Base-by-base conservation (phyloP, 1,284 basidiomycete genomes). In the Apiotrichum akiyoshidainum region DNA sequence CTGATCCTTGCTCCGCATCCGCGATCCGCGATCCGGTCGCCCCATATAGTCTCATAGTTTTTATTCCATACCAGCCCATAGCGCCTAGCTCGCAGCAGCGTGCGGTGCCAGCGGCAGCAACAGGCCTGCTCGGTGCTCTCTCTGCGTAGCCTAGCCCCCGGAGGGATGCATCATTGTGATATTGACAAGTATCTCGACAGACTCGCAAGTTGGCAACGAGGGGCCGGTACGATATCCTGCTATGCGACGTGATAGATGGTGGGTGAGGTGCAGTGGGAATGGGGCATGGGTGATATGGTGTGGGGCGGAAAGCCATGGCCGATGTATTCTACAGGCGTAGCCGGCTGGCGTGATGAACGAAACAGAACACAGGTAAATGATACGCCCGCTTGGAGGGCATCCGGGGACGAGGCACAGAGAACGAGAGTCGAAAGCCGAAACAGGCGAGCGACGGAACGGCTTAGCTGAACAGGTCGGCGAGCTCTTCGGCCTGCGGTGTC, bases 401-500 rank as follows among this genome's bases (percentile, higher is more conserved):
- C 37, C 2, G n/a, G 8, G 40, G n/a, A 16, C 3, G n/a, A 41
- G n/a, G 8, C 13, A 41, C 17, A 8, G 40, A 41, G 16, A 41
- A 41, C 17, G 40, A 41, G 17, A n/a, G 16, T 16, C 3, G 40
- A 41, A 16, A 22, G 8, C 3, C 3, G n/a, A n/a, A n/a, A n/a
- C n/a, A 42, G n/a, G 17, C 6, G 16, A n/a, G n/a, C 13, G 16
- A 14, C 16, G 10, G 39, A 31, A 53, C 19, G 54, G 34, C 31
- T 42, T 52, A 72, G 46, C 66, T 68, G 65, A 75, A 73, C 57
- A 75, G 58, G 21, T 53, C 50, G 0, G 66, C 69, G 17, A 75
- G 58, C 55, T 72, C 69, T 35, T 75, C 72, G 37, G 82, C 83
- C 90, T 91, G 66, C 3, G 19, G 52, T 9, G 52, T 49, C 31